Base-by-base conservation (phyloP, 805 yeast genomes). In the Hanseniaspora singularis region DNA sequence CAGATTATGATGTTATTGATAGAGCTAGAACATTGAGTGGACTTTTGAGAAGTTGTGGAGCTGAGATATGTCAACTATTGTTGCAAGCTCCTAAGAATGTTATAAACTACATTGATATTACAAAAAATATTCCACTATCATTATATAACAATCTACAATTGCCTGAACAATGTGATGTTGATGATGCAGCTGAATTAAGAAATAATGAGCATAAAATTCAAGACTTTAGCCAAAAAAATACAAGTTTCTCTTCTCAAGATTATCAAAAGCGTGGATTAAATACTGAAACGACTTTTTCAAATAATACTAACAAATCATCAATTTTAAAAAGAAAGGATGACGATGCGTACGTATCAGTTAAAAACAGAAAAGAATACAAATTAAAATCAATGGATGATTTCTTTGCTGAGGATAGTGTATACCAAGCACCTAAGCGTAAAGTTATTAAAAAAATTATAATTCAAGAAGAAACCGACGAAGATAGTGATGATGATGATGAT, bases 381-480 rank as follows among this genome's bases (percentile, higher is more conserved):
- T 61, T 82, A 32, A 94, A 85, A 59, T 81, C 88, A 49, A 64
- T 88, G 49, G 96, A 88, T 57, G 97, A 88, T 51, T 88, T 88
- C 59, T 78, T 88, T 54, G 81, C 73, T 2, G 71, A 70, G 50
- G 48, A 44, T 12, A 44, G 39, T n/a, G 33, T 31, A 11, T 44
- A 44, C 12, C 63, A 72, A 12, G 63, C 68, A 16, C 55, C 53
- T 9, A 40, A 40, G 4, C 40, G 16, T 10, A 46, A 38, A 30
- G 47, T 34, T 50, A 51, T 46, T 55, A 51, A 43, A 50, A 44
- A 30, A 40, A 49, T 50, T 23, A 52, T 54, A n/a, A 54, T 56
- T 43, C 65, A 50, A 50, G 66, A 53, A 49, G 57, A 49, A 7
- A 26, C 51, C 1, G 62, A 55, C 6, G 64, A 56, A 5, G 66